Base-by-base conservation (phyloP, 1,284 basidiomycete genomes). In the Schizophyllum amplum region DNA sequence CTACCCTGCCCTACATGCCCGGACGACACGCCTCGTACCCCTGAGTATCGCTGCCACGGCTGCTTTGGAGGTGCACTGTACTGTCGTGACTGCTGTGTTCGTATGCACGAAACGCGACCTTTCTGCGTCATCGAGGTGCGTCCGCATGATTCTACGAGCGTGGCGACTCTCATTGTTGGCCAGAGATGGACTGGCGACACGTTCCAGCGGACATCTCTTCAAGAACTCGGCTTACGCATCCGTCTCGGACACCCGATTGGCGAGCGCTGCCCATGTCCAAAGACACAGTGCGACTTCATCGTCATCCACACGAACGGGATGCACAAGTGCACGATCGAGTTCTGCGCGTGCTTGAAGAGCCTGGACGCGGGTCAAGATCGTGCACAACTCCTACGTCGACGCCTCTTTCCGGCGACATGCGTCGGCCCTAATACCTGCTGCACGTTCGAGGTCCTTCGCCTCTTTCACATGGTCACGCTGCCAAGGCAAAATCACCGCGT, bases 271-370 rank as follows among this genome's bases (percentile, higher is more conserved):
- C 52, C 51, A 11, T 62, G 61, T 0, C 27, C 23, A 4, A 46
- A 22, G 1, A 49, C 56, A 4, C 26, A 47, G 20, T 47, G 51
- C 22, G 58, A 64, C 17, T 71, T 74, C 52, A 56, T 66, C 1
- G 62, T 72, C 4, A 51, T 75, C 11, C 61, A 73, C 57, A 60
- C 57, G 4, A 66, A 64, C 33, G 71, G 71, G 0, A 60, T 74
- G n/a, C 70, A 72, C 50, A 27, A 63, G 1, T 63, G 73, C 5
- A 56, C 53, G 1, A 24, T 75, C 3, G 58, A 69, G 49, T 72
- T 65, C 57, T 75, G 72, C 53, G 63, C 59, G 0, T 75, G 72
- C 60, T 54, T 60, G 11, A 15, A 24, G 17, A 56, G 1, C 24
- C 11, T 11, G 42, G 42, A 46, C n/a, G 42, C 42, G n/a, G 42